Evolutionary conservation across 129 eudicot species (phyloP), one percentile per base, ranked within the genome.

Genomic region (Escallonia herrerae): DNA sequence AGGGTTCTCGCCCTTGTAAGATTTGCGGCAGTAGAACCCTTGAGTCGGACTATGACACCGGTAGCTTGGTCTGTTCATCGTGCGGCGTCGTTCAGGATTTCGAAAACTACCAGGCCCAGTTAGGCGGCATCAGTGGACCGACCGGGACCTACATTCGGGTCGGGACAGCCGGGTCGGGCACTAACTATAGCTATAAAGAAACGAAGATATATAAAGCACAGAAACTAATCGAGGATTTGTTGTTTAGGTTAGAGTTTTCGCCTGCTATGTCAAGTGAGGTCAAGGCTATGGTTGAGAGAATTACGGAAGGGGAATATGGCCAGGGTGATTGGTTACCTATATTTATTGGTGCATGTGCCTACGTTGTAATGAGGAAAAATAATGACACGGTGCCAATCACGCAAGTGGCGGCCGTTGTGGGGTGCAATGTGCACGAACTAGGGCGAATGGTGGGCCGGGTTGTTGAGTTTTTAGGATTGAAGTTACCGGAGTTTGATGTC

Each of bases 361-460:
- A 82, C 60, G 86, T 91, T 12, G 80, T 84, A 10, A 82, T 83
- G 86, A 72, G 97, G 53, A 79, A 72, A 59, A 81, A 75, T 43
- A 62, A 74, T 4, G 85, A 80, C 44, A 47, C 74, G 40, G 69
- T 91, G 74, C 83, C 97, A 0, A 76, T 87, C 9, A 70, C 62
- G 4, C 82, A 83, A 43, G 75, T 91, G 3, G 86, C 82, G 1
- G 74, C 67, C 15, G 3, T 15, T 6, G 70, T 84, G 5, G 74
- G 90, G 3, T 84, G 93, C 50, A 90, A 90, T 70, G 45, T 66
- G 10, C 65, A 80, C 53, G 93, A 87, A 40, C 60, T 90, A 40
- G 97, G 97, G 10, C 65, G 85, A 52, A 90, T 90, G 97, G 80
- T 90, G 13, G 47, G 51, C 5, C 80, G 95, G 7, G 97, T 90